Base-by-base conservation (phyloP, 2,329 filamentous ascomycete species). In the Myriosclerotinia scirpicola region DNA sequence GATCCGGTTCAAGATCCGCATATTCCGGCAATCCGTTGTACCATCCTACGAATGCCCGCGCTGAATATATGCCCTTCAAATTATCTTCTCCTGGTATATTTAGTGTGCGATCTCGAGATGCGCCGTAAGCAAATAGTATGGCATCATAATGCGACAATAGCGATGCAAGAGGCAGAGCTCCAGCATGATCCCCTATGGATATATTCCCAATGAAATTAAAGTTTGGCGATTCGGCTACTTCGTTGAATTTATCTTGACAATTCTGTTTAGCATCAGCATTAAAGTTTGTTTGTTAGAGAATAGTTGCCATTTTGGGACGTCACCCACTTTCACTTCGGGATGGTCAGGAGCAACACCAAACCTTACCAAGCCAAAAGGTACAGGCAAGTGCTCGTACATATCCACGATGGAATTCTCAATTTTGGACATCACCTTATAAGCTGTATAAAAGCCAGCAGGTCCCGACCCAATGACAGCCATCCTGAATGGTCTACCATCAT, bases 291-390 rank as follows among this genome's bases (percentile, higher is more conserved):
- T 58, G 59, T 36, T 63, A 30, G 46, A 44, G 40, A 67, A 30
- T n/a, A 63, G 62, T 40, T 65, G 22, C 17, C 36, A 48, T 15
- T 46, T n/a, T 40, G 52, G 5, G 34, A 56, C 64, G 26, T 52
- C 67, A 95, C 92, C 87, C 67, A 95, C 92, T 87, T 99, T 99
- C 72, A 99, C 95, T 80, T 99, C 94, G 0, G 95, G 94, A 79
- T 99, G 95, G 77, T 99, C 95, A 6, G 95, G 95, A n/a, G 95
- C 96, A 67, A 99, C 95, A 11, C 95, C 95, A 75, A 95, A 97
- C 65, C 95, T 85, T 60, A 96, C 93, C 65, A 99, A 84, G 1
- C 95, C 95, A 76, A 92, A 99, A 0, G 95, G 95, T 5, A 96
- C 93, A 0, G 95, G 95, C 50, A 98, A 80, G 38, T 92, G 87